Evolutionary conservation across 257 asterid genomes (phyloP).

Genomic region (Solanum megistacrolobum): DNA sequence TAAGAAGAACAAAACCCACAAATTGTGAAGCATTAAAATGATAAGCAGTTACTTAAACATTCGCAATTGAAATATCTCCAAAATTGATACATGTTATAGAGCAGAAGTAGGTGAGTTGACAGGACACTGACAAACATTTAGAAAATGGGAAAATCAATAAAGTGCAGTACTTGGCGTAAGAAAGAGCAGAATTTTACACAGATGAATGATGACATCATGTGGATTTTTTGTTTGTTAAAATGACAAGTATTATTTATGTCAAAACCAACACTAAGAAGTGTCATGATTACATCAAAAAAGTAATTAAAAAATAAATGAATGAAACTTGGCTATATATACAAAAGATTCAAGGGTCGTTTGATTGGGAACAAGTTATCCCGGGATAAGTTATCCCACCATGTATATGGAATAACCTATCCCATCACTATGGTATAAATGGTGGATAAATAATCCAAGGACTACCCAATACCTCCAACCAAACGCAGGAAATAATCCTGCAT

Average conservation of each 20-base stretch:
- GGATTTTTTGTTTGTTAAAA: neutral
- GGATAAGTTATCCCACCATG: neutral
- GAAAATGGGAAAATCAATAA: neutral
- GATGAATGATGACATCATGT: neutral
- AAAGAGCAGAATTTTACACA: neutral
- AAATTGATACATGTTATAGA: neutral
- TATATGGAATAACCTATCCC: neutral
- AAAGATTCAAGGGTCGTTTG: neutral
- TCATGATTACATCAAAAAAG: neutral
- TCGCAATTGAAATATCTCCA: neutral
- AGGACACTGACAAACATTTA: neutral
- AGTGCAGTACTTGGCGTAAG: neutral
- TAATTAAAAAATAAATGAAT: neutral
- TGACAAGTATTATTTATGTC: neutral
- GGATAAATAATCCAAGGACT: neutral
- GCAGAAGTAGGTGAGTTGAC: neutral
- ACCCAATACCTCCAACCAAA: neutral
- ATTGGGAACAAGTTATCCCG: neutral
- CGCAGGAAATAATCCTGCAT: neutral
- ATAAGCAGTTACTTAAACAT: neutral
- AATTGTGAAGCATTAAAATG: neutral
- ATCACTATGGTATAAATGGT: neutral
- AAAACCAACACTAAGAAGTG: neutral
- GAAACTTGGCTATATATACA: neutral
- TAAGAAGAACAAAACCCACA: neutral